Conservation (phyloP, 345 rosid species). For the Combretum micranthum region DNA sequence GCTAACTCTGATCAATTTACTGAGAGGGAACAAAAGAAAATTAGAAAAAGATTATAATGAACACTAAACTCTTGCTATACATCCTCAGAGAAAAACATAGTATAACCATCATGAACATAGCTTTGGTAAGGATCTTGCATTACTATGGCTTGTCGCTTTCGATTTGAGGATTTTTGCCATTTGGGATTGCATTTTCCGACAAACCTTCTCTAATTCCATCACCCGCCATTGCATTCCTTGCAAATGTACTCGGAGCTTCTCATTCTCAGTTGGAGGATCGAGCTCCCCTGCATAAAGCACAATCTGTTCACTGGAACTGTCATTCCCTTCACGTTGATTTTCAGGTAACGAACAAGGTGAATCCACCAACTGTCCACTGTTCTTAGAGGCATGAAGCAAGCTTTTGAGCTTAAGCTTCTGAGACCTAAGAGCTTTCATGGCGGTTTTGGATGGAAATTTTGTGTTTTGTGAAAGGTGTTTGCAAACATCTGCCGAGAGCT, state of each 20-base stretch:
- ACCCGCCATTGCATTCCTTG: slow-evolving; percentile 86
- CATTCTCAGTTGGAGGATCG: slow-evolving; percentile 32
- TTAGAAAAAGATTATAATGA: neutral
- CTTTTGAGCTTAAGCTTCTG: slow-evolving; percentile 44
- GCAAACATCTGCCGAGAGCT: slow-evolving; percentile 57
- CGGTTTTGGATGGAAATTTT: slow-evolving; percentile 47
- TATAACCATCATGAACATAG: slow-evolving; percentile 58
- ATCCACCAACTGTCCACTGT: slow-evolving; percentile 5
- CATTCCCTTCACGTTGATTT: slow-evolving; percentile 17
- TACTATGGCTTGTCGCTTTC: slow-evolving; percentile 34
- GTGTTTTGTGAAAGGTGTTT: slow-evolving; percentile 48
- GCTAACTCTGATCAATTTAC: slow-evolving; percentile 10
- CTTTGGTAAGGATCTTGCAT: slow-evolving; percentile 61
- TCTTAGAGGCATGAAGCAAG: slow-evolving; percentile 22
- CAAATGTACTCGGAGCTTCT: slow-evolving; percentile 49
- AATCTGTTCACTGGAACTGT: slow-evolving; percentile 22
- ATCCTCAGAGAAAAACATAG: slow-evolving; percentile 7
- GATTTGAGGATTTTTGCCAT: slow-evolving; percentile 70
- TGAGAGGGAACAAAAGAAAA: slow-evolving; percentile 11
- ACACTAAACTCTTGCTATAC: slow-evolving; percentile 13
- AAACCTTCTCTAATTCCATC: slow-evolving; percentile 74
- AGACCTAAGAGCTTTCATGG: slow-evolving; percentile 31
- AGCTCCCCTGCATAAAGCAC: slow-evolving; percentile 44
- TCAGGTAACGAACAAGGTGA: slow-evolving; percentile 20
- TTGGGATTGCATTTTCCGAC: slow-evolving; percentile 74